Percentiles rank a stretch among this genome's conserved stretches.
Evolutionary conservation across 2,329 filamentous ascomycete species (phyloP).

Genomic region (Aspergillus sp.): DNA sequence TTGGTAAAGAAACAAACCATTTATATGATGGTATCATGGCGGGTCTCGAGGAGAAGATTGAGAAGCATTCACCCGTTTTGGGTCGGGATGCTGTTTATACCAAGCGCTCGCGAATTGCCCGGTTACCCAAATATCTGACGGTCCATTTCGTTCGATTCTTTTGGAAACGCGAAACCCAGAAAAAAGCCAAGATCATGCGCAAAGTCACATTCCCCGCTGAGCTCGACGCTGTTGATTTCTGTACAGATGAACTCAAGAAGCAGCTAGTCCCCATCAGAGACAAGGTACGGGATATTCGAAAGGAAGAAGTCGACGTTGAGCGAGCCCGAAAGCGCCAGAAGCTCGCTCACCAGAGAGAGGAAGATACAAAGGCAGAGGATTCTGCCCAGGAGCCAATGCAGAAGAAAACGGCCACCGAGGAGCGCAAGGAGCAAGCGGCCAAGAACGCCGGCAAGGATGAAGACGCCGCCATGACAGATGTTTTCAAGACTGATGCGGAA

Average conservation of each 20-base stretch:
- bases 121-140: constrained; percentile 91
- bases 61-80: constrained; percentile 82
- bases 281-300: constrained; percentile 91
- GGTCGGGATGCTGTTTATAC: constrained; percentile 83
- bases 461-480: constrained; percentile 73
- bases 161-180: constrained; percentile 93
- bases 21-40: constrained; percentile 84
- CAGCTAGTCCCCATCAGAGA: constrained; percentile 90
- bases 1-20: constrained; percentile 84
- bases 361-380: constrained; percentile 52
- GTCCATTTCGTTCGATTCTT: constrained; percentile 98
- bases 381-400: constrained; percentile 47
- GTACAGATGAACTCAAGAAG: constrained; percentile 83
- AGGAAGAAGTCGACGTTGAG: constrained; percentile 93
- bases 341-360: constrained; percentile 62
- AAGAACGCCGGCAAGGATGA: constrained; percentile 62
- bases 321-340: constrained; percentile 91
- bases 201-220: constrained; percentile 97
- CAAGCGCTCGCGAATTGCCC: constrained; percentile 86
- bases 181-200: constrained; percentile 99
- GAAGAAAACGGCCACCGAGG: constrained; percentile 54
- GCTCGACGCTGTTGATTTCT: constrained; percentile 92
- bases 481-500: constrained; percentile 92
- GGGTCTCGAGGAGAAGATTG: constrained; percentile 82
- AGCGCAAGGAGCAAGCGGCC: constrained; percentile 53